phyloP scores from a whole-genome alignment of 1,139 yeast species.

The Geotrichum aggregatum region DNA sequence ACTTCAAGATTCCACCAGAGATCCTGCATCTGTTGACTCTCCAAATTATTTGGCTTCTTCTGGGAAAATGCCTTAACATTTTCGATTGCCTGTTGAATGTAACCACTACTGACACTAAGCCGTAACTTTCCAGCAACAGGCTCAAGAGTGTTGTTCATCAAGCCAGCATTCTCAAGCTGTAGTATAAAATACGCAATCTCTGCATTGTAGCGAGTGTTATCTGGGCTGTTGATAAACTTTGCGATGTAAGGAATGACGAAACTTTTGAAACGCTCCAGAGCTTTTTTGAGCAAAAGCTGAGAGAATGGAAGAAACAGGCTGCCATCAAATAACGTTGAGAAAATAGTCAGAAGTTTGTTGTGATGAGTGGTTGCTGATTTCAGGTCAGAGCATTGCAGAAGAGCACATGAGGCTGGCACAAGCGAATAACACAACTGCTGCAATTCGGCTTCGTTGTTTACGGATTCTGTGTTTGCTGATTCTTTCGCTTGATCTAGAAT shows the following conservation, averaged over 20 bases:
- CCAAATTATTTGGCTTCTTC: not conserved
- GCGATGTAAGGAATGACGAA: constrained; percentile 27
- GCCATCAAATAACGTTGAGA: constrained; percentile 18
- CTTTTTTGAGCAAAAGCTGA: constrained; percentile 37
- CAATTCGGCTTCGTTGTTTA: not conserved
- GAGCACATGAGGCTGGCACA: constrained; percentile 19
- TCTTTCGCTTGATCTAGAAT: constrained; percentile 9
- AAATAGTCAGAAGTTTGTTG: constrained; percentile 21
- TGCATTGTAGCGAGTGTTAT: constrained; percentile 8
- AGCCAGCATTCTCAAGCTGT: constrained; percentile 20
- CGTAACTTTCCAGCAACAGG: constrained; percentile 20
- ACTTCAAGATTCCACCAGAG: constrained; percentile 26
- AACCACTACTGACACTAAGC: constrained; percentile 1
- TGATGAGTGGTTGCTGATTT: constrained; percentile 27
- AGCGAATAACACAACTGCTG: constrained; percentile 8
- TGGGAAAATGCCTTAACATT: constrained; percentile 5
- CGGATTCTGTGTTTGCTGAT: not conserved
- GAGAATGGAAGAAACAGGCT: constrained; percentile 39
- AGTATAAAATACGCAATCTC: constrained; percentile 20
- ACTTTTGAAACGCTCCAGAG: constrained; percentile 29
- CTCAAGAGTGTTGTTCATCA: constrained; percentile 21
- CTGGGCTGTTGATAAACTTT: constrained; percentile 20
- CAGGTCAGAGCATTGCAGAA: constrained; percentile 30
- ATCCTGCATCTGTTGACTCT: constrained; percentile 12
- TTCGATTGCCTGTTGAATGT: constrained; percentile 7